Conservation (phyloP, 805 yeast genomes). For the Wickerhamiella alocasiicola region DNA sequence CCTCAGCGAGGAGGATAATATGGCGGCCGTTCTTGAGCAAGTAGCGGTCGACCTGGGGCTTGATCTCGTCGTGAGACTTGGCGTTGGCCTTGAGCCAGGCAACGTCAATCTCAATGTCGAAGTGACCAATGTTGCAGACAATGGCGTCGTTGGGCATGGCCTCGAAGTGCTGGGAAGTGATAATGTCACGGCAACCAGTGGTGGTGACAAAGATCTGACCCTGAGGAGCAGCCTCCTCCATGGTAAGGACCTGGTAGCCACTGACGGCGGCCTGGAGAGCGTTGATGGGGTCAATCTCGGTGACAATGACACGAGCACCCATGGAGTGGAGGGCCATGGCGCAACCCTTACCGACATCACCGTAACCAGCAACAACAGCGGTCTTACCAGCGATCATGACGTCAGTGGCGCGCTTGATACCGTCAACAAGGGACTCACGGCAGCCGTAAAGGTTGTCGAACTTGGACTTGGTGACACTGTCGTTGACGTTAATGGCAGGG, state of each 20-base stretch:
- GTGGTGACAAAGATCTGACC: conserved; percentile 99
- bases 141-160: conserved; percentile 98
- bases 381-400: conserved; percentile 99
- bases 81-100: conserved; percentile 97
- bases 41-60: conserved; percentile 98
- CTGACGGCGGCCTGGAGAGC: conserved; percentile 99
- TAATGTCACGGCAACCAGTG: conserved; percentile 98
- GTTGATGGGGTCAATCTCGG: conserved; percentile 97
- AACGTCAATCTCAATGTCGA: conserved; percentile 97
- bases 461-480: conserved; percentile 97
- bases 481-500: conserved; percentile 98
- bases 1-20: conserved; percentile 92
- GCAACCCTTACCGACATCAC: conserved; percentile 99
- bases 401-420: conserved; percentile 99
- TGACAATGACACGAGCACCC: conserved; percentile 98
- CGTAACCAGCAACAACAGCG: conserved; percentile 98
- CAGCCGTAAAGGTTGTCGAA: conserved; percentile 99
- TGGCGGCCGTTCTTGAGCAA: conserved; percentile 81
- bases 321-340: conserved; percentile 96
- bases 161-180: conserved; percentile 75
- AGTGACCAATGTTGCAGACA: conserved; percentile 99
- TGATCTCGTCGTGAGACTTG: conserved; percentile 85
- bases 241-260: conserved; percentile 92
- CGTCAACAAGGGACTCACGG: conserved; percentile 96
- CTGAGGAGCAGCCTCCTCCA: conserved; percentile 81